phyloP scores from a whole-genome alignment of 139 green algal genomes.

The Edaphochlamys debaryana region DNA sequence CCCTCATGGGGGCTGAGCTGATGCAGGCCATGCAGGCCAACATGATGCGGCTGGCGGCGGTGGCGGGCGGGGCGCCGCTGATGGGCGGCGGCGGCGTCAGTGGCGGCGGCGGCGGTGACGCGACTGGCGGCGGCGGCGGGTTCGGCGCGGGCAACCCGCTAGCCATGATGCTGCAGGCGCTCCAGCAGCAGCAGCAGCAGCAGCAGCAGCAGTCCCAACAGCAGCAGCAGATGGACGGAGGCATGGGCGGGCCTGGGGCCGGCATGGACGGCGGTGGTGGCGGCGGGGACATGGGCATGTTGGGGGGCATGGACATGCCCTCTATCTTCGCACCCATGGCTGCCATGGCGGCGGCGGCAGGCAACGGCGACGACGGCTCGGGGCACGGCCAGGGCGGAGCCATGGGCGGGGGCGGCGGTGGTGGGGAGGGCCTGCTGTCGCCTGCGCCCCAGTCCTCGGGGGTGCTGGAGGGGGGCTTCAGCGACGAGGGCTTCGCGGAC shows the following conservation, averaged over 20 bases:
- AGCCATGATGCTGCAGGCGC: neutral
- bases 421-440: neutral
- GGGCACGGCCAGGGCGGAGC: no score
- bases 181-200: conserved; percentile 24
- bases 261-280: neutral
- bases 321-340: conserved; percentile 7
- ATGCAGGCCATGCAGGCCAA: conserved; percentile 21
- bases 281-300: neutral
- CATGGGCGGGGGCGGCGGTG: neutral
- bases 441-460: no score
- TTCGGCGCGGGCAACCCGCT: neutral
- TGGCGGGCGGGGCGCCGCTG: neutral
- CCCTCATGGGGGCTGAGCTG: no score
- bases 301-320: no score
- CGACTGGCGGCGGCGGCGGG: no score
- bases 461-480: neutral
- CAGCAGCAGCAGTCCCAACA: neutral
- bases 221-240: neutral
- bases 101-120: neutral
- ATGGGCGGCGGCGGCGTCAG: neutral
- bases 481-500: neutral
- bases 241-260: neutral
- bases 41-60: neutral
- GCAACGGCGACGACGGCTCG: no score
- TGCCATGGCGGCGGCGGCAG: neutral